Evolutionary conservation across 768 basidiomycete species (phyloP).

Genomic region (Mycena amicta): DNA sequence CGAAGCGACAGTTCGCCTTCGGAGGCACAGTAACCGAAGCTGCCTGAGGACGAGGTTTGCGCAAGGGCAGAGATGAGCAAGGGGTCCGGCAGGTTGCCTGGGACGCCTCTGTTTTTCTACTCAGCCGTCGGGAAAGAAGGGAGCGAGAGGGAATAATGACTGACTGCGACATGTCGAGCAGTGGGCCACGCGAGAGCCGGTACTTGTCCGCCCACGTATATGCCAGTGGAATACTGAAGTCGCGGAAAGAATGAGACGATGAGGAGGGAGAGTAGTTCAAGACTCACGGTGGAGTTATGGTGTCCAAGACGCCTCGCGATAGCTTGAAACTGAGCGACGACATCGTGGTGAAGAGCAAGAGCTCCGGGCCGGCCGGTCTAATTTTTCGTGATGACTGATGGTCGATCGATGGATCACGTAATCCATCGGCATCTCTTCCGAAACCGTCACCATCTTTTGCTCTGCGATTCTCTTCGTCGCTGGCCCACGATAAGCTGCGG

Average conservation of each 20-base stretch:
- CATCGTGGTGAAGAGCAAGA: neutral
- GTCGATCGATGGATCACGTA: too few relatives aligned
- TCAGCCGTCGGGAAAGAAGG: conserved; percentile 24
- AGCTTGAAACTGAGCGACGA: conserved; percentile 9
- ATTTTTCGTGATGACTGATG: too few relatives aligned
- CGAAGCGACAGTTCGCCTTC: conserved; percentile 60
- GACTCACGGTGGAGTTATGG: conserved; percentile 5
- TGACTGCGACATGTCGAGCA: conserved; percentile 70
- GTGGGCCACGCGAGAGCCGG: conserved; percentile 38
- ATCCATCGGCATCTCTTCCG: too few relatives aligned
- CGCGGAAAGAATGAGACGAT: neutral
- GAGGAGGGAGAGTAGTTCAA: neutral
- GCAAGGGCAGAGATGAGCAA: conserved; percentile 52
- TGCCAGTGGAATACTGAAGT: conserved; percentile 58
- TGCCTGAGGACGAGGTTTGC: conserved; percentile 41
- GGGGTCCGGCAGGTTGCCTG: conserved; percentile 63
- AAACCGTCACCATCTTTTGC: too few relatives aligned
- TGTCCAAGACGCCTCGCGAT: conserved; percentile 2
- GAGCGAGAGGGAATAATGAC: conserved; percentile 11
- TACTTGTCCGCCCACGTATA: conserved; percentile 58
- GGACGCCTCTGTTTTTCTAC: conserved; percentile 63
- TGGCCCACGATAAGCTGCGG: too few relatives aligned
- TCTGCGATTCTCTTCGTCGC: too few relatives aligned
- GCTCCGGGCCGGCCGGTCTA: too few relatives aligned
- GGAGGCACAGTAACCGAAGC: conserved; percentile 60